These are phyloP conservation scores for Tuber umbilicatum DNA, from an alignment of 495 filamentous ascomycete species.

Conservation along the genomic window DNA sequence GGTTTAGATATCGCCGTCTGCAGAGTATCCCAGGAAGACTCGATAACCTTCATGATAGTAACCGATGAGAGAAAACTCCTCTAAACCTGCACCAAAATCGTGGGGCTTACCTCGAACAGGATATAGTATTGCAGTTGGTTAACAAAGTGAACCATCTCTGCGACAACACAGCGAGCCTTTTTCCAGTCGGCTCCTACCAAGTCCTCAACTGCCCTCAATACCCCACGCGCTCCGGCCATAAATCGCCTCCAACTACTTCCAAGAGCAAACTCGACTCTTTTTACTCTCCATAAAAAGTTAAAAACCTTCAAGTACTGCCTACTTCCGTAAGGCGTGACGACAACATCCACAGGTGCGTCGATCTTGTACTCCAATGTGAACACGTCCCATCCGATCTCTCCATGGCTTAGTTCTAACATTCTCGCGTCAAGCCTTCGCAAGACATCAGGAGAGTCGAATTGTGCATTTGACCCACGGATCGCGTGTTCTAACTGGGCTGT, in stretches of 20 bases:
- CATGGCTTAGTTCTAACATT: constrained; percentile 90
- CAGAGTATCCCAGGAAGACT: constrained; percentile 83
- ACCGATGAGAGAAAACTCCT: background rate
- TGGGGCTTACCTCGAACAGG: constrained; percentile 61
- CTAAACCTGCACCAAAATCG: background rate
- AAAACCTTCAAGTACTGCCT: constrained; percentile 98
- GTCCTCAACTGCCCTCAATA: constrained; percentile 74
- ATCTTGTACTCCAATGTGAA: constrained; percentile 99
- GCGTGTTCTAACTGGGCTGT: constrained; percentile 97
- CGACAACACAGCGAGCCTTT: constrained; percentile 71
- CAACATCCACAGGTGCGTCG: constrained; percentile 92
- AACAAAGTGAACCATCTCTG: constrained; percentile 98
- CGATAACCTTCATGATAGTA: constrained; percentile 59
- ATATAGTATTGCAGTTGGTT: constrained; percentile 98
- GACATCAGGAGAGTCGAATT: constrained; percentile 90
- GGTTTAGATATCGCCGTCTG: constrained; percentile 72
- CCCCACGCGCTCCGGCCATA: constrained; percentile 90
- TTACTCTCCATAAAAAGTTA: constrained; percentile 98
- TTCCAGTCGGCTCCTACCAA: constrained; percentile 82
- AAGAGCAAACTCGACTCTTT: constrained; percentile 92
- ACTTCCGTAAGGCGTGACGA: constrained; percentile 89
- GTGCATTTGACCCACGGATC: constrained; percentile 92
- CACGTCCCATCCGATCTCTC: constrained; percentile 98
- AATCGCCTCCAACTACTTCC: constrained; percentile 86
- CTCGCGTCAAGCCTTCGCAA: constrained; percentile 86